Evolutionary conservation across 306 rosid genomes (phyloP).

Genomic region (Dalbergia cochinchinensis): DNA sequence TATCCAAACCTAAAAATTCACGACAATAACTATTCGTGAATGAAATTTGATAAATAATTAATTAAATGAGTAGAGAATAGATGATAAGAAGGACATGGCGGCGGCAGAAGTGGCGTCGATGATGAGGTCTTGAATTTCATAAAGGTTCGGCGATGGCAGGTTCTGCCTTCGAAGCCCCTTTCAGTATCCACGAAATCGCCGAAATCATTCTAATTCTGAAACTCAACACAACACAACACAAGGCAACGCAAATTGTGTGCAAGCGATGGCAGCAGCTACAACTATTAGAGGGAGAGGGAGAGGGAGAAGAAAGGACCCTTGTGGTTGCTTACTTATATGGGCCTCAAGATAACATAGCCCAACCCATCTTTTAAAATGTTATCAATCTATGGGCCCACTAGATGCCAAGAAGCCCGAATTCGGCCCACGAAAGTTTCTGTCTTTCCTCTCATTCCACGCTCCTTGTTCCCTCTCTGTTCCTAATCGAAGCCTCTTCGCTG

Average conservation of each 20-base stretch:
- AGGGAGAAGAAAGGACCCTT: conserved; percentile 15
- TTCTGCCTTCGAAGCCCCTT: conserved; percentile 68
- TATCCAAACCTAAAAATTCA: too few relatives aligned
- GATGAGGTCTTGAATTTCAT: conserved; percentile 66
- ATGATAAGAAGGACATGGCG: conserved; percentile 33
- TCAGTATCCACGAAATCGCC: conserved; percentile 79
- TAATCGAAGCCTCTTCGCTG: background rate
- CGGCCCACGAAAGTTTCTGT: background rate
- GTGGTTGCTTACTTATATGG: background rate
- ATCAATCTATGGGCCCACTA: background rate
- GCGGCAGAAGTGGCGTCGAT: too few relatives aligned
- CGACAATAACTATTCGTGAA: background rate
- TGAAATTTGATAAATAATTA: background rate
- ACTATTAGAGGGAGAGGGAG: background rate
- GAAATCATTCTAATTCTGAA: conserved; percentile 59
- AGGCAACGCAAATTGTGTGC: background rate
- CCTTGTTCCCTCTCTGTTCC: background rate
- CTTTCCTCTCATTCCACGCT: background rate
- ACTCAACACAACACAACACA: too few relatives aligned
- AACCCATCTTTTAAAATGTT: background rate
- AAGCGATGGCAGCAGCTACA: background rate
- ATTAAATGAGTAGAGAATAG: background rate
- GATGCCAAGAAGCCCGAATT: background rate
- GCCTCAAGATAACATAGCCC: background rate
- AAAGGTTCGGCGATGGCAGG: conserved; percentile 77